Conservation (phyloP, 257 asterid genomes). For the Fraxinus americana region DNA sequence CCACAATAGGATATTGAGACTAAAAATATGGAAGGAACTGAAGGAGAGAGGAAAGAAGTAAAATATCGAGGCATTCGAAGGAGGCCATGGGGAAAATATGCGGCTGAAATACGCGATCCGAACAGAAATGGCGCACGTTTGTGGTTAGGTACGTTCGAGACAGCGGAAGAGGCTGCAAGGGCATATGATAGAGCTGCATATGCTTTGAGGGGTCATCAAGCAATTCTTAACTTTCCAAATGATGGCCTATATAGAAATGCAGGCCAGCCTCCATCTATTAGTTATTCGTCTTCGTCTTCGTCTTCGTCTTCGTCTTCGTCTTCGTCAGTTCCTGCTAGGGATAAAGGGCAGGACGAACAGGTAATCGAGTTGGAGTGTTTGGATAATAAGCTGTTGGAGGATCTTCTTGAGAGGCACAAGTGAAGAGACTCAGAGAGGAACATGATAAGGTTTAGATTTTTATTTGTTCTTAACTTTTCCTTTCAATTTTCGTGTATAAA, state of each 20-base stretch:
- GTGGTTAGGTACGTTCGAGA: constrained; percentile 85
- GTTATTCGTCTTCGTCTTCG: not conserved
- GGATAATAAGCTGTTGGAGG: constrained; percentile 72
- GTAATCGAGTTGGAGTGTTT: constrained; percentile 68
- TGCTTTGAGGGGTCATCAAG: constrained; percentile 81
- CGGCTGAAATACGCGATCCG: constrained; percentile 89
- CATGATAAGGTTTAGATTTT: constrained; percentile 7
- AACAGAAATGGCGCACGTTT: constrained; percentile 62
- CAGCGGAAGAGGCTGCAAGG: constrained; percentile 82
- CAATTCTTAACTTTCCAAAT: constrained; percentile 77
- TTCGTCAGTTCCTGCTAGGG: not conserved
- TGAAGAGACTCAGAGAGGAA: constrained; percentile 13
- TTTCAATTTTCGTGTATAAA: not conserved
- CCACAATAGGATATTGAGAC: not conserved
- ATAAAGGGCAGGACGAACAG: constrained; percentile 28
- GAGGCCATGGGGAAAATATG: constrained; percentile 90
- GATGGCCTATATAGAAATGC: constrained; percentile 53
- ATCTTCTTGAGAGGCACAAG: constrained; percentile 56
- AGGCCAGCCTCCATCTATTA: not conserved
- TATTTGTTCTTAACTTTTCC: not conserved
- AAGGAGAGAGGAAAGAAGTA: constrained; percentile 27
- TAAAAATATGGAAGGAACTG: constrained; percentile 24
- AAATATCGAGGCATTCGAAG: constrained; percentile 74
- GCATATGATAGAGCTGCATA: constrained; percentile 89
- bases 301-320: constrained; percentile 27